Evolutionary conservation across 2,329 filamentous ascomycete species (phyloP), one percentile per base, ranked within the genome.

Genomic region (Fonsecaea pedrosoi): DNA sequence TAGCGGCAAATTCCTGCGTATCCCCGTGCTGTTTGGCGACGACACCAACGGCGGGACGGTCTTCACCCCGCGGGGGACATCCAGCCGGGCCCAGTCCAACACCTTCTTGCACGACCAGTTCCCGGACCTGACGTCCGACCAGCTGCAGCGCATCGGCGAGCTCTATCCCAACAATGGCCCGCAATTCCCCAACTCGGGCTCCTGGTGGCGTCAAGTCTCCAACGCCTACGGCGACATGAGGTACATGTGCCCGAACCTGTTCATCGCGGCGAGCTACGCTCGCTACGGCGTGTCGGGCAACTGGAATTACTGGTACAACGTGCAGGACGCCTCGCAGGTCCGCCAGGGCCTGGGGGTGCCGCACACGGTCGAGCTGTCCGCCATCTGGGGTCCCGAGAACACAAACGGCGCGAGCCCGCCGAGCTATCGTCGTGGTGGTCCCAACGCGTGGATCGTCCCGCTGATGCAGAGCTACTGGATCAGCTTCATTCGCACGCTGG

Each of bases 391-490:
- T 0, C 85, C 87, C 0, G 78, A 82, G 3, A 85, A 89, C 73
- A 81, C 84, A 2, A 77, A 80, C 25, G 78, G 79, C 4, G 74
- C 69, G 0, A 77, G 83, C 1, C 89, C 89, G 0, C 73, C 74
- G 2, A 88, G 85, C 55, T 92, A 92, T 71, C 75, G 75, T 7
- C 74, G 79, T 12, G 65, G 64, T 1, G 42, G 42, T 0, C 81
- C 80, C 2, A 92, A 92, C 70, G 83, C 79, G 1, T 74, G 74
- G 0, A 86, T 90, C 5, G 82, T 90, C 0, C 81, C 85, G 0
- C 78, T 90, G 0, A 84, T 90, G 34, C 89, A 92, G 73, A 84
- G 82, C 0, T 94, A 92, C 76, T 93, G 90, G 89, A 86, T 87
- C 1, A 91, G 87, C 70, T 94, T 94, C 74, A 87, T 94, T 67